Conservation (phyloP, 257 asterid genomes). For the Linaria vulgaris region DNA sequence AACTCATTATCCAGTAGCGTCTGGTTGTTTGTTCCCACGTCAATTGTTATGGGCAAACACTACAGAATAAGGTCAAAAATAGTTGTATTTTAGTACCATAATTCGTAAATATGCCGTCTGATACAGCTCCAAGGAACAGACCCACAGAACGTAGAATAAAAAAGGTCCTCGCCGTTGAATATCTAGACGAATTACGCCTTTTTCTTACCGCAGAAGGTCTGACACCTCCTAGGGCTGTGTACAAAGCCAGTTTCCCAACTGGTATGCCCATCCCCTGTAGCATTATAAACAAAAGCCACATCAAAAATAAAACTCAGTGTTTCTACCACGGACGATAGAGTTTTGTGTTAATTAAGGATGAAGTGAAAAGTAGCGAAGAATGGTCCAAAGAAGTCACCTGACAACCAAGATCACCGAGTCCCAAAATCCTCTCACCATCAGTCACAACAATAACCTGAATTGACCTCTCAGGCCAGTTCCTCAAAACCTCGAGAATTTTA, state of each 20-base stretch:
- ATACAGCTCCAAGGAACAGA: too few relatives aligned
- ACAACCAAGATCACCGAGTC: slow-evolving; percentile 95
- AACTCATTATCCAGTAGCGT: slow-evolving; percentile 70
- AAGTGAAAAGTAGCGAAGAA: neutral
- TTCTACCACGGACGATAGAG: neutral
- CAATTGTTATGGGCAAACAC: slow-evolving; percentile 92
- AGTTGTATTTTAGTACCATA: too few relatives aligned
- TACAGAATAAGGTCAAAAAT: slow-evolving; percentile 26
- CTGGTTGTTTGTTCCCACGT: slow-evolving; percentile 93
- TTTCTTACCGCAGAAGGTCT: slow-evolving; percentile 87
- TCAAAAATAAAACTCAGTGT: too few relatives aligned
- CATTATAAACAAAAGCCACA: neutral
- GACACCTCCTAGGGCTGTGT: slow-evolving; percentile 92
- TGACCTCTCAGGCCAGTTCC: slow-evolving; percentile 89
- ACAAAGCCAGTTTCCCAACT: slow-evolving; percentile 87
- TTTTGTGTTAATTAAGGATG: neutral
- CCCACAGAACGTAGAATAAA: too few relatives aligned
- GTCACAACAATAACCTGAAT: slow-evolving; percentile 94
- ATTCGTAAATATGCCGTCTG: too few relatives aligned
- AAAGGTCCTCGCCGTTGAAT: too few relatives aligned
- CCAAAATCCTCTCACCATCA: slow-evolving; percentile 95
- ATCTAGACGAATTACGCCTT: neutral
- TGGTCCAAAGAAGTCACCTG: slow-evolving; percentile 48
- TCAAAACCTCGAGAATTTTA: slow-evolving; percentile 78
- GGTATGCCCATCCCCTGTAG: slow-evolving; percentile 96